Evolutionary conservation across 2,329 filamentous ascomycete genomes (phyloP), one percentile per base, ranked within the genome.

Genomic region (Nemania serpens): DNA sequence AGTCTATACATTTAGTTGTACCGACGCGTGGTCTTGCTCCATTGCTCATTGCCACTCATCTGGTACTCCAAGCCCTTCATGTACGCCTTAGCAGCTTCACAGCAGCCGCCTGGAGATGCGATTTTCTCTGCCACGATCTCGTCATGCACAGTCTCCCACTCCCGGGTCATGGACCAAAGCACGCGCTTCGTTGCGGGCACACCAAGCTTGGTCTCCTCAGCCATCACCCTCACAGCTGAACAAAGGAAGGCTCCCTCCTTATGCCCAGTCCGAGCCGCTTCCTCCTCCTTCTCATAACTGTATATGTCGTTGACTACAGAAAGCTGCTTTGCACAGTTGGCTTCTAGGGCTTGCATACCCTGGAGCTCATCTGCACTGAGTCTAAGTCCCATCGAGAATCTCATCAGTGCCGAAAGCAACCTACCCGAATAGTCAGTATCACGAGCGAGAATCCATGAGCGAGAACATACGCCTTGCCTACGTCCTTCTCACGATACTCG

Each of bases 291-390:
- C 33, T 78, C 75, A 22, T 53, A 78, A 45, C 69, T 73, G 61
- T 65, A 75, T 48, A 78, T 75, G 52, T 78, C 76, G 62, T 78
- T 78, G 13, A 79, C 61, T 10, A 77, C 60, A 3, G 73, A 69
- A 43, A 77, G 65, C 39, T 78, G 76, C 57, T 71, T 71, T 1
- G 68, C 63, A 58, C 69, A 74, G 64, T 76, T 77, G 5, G 53
- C 20, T 5, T 78, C 75, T 7, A 75, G 11, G 37, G 13, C 11
- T n/a, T 41, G 6, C 37, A 41, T n/a, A 13, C 10, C 11, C 1
- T 49, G 45, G 0, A 72, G 60, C 20, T 77, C 74, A 5, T 62
- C 51, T 1, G 56, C 25, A 0, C 68, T 63, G 1, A 77, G 45
- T 5, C 46, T 55, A 4, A 77, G 59, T 2, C 36, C 66, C 70